Percentiles rank a stretch among this genome's conserved stretches.
Evolutionary conservation across 176 grass and related monocot species (phyloP).

Genomic region (Neostapfia colusana): DNA sequence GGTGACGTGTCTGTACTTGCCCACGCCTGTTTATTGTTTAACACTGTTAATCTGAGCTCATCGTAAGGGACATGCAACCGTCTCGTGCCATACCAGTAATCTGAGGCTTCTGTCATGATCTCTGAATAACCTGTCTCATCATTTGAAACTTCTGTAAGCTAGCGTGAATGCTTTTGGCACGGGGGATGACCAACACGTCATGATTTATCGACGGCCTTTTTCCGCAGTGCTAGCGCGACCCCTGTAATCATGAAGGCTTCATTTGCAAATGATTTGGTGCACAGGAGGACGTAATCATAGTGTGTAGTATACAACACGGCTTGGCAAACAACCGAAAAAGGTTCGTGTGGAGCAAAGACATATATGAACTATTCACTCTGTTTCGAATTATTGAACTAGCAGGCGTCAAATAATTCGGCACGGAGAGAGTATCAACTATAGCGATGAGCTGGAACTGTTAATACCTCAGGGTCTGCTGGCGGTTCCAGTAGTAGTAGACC

Average conservation of each 20-base stretch:
- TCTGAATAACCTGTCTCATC: background rate
- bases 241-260: conserved; percentile 23
- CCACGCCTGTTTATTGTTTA: conserved; percentile 16
- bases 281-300: background rate
- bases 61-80: conserved; percentile 40
- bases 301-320: background rate
- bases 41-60: conserved; percentile 23
- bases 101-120: background rate
- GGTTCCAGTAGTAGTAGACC: no score
- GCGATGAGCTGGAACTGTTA: no score
- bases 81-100: conserved; percentile 7
- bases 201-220: conserved; percentile 26
- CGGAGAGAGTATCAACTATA: no score
- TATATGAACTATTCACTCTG: no score
- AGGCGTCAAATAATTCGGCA: no score
- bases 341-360: no score
- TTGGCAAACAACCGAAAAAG: conserved; percentile 23
- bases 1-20: conserved; percentile 16
- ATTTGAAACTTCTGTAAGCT: conserved; percentile 4
- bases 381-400: no score
- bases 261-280: conserved; percentile 47
- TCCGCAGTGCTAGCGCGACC: background rate
- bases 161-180: conserved; percentile 1
- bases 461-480: no score
- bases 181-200: conserved; percentile 24